Percentiles rank a stretch among this genome's conserved stretches.
These are phyloP conservation scores for Suillus luteus DNA, from an alignment of 768 basidiomycete genomes.

Conservation along the genomic window DNA sequence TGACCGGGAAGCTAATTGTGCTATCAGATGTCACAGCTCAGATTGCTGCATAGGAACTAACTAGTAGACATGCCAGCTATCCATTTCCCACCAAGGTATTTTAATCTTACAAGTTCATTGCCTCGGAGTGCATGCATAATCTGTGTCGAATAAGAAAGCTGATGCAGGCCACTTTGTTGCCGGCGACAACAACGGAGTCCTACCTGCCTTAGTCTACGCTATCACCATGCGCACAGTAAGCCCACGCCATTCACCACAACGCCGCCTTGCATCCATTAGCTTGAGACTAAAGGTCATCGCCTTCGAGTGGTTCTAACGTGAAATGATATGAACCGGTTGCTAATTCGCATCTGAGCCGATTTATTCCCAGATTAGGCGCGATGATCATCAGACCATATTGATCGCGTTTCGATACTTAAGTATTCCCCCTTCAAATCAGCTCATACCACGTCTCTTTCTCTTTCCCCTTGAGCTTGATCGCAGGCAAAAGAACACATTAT, in stretches of 20 bases:
- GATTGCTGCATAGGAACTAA: neutral
- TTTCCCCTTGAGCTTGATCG: neutral
- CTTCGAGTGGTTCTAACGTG: neutral
- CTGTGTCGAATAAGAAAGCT: neutral
- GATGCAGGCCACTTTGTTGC: too few relatives aligned
- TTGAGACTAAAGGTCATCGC: conserved; percentile 1
- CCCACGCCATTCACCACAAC: conserved; percentile 1
- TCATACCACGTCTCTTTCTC: neutral
- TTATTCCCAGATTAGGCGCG: neutral
- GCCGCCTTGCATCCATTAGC: neutral
- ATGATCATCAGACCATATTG: conserved; percentile 3
- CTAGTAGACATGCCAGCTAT: neutral
- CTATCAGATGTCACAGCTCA: neutral
- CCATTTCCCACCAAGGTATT: neutral
- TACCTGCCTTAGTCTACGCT: neutral
- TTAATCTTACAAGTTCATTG: neutral
- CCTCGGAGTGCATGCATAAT: neutral
- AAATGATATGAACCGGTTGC: neutral
- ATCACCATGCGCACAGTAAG: neutral
- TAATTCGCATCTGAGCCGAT: conserved; percentile 1
- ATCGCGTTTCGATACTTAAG: neutral
- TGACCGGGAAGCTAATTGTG: neutral
- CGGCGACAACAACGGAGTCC: neutral
- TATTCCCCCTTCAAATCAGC: neutral
- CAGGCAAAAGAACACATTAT: neutral